Percentiles rank a stretch among this genome's conserved stretches.
These are phyloP conservation scores for Catharanthus roseus DNA, from an alignment of 257 asterid species.

Conservation along the genomic window DNA sequence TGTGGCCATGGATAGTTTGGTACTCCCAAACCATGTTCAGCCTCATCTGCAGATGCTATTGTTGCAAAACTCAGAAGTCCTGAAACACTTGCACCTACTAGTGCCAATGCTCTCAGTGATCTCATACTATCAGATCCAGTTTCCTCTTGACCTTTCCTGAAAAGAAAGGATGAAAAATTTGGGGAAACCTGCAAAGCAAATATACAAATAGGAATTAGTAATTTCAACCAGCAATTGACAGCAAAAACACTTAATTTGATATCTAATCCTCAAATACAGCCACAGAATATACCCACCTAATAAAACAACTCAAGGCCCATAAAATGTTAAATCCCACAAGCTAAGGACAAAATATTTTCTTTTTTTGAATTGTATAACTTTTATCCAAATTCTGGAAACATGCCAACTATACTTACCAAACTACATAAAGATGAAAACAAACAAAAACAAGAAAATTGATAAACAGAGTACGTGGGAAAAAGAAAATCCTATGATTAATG, in stretches of 20 bases:
- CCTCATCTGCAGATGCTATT: conserved; percentile 70
- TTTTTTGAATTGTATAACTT: background rate
- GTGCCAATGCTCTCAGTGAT: conserved; percentile 33
- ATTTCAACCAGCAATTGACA: background rate
- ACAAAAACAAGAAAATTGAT: background rate
- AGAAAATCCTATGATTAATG: background rate
- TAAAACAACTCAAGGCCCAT: background rate
- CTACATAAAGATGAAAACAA: background rate
- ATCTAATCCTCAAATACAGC: background rate
- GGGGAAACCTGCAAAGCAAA: conserved; percentile 19
- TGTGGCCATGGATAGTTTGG: conserved; percentile 76
- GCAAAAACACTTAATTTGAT: background rate
- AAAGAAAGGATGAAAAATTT: conserved; percentile 17
- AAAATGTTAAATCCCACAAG: background rate
- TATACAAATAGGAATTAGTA: background rate
- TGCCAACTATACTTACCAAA: background rate
- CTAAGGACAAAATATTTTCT: background rate
- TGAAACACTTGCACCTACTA: conserved; percentile 44
- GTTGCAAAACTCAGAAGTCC: conserved; percentile 68
- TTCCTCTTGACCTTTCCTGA: conserved; percentile 31
- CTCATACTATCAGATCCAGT: conserved; percentile 37
- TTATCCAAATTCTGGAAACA: background rate
- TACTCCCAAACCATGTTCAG: conserved; percentile 68
- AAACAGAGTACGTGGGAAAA: background rate
- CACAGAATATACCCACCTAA: background rate